Percentiles rank a stretch among this genome's conserved stretches.
Conservation (phyloP, 2,329 filamentous ascomycete species). For the Aspergillus pseudoviridinutans region DNA sequence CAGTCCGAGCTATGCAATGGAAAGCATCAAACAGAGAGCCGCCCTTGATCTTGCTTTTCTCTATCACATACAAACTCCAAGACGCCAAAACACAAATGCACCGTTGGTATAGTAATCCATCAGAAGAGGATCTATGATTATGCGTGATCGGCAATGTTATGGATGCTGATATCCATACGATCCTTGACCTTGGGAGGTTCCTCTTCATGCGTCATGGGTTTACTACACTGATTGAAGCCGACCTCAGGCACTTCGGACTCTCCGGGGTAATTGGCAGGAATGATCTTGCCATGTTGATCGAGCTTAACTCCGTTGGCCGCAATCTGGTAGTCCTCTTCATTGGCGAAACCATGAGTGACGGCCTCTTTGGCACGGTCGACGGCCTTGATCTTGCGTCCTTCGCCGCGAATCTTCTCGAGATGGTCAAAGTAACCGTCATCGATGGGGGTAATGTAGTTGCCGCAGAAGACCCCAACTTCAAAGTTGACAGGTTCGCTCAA, state of each 20-base stretch:
- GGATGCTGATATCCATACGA: constrained; percentile 59
- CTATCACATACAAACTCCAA: constrained; percentile 19
- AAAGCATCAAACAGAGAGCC: constrained; percentile 14
- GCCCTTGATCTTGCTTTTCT: constrained; percentile 12
- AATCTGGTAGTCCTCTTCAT: constrained; percentile 58
- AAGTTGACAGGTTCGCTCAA: constrained; percentile 60
- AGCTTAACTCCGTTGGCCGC: constrained; percentile 60
- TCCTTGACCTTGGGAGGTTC: constrained; percentile 43
- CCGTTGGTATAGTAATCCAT: constrained; percentile 5
- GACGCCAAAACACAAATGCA: constrained; percentile 13
- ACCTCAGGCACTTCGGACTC: constrained; percentile 21
- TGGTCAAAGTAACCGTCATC: constrained; percentile 78
- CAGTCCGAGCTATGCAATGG: constrained; percentile 9
- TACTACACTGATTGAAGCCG: constrained; percentile 18
- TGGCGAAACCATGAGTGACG: constrained; percentile 60
- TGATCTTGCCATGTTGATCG: constrained; percentile 53
- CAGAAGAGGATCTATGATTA: constrained; percentile 21
- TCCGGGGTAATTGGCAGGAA: constrained; percentile 42
- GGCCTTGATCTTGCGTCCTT: constrained; percentile 64
- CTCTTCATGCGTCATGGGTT: constrained; percentile 23
- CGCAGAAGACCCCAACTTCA: constrained; percentile 89
- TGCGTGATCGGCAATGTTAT: constrained; percentile 51
- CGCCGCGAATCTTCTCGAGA: constrained; percentile 66
- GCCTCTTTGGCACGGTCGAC: constrained; percentile 62
- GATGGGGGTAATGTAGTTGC: constrained; percentile 78